phyloP scores from a whole-genome alignment of 306 rosid genomes.

The Sindora glabra region DNA sequence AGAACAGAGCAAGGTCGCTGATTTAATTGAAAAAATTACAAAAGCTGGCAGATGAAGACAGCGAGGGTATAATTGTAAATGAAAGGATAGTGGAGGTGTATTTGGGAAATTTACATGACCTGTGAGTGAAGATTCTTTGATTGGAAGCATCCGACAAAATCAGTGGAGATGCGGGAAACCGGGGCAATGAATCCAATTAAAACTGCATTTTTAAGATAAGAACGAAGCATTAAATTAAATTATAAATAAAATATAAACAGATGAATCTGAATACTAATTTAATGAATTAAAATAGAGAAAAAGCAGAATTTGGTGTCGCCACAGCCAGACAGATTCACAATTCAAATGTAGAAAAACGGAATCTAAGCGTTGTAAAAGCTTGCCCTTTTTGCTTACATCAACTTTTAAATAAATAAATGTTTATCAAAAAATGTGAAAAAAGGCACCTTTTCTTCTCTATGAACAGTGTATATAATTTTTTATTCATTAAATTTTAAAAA shows the following conservation, averaged over 20 bases:
- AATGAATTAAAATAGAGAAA: neutral
- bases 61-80: too few species aligned
- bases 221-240: neutral
- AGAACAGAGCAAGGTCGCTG: too few species aligned
- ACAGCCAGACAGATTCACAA: slow-evolving; percentile 23
- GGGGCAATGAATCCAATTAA: slow-evolving; percentile 28
- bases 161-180: slow-evolving; percentile 26
- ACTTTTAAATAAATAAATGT: neutral
- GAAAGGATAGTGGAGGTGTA: too few species aligned
- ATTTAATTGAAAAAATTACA: too few species aligned
- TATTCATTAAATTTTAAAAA: too few species aligned
- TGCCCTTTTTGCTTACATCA: slow-evolving; percentile 4
- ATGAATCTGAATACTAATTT: neutral
- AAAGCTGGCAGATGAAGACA: too few species aligned
- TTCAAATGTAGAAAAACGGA: slow-evolving; percentile 23
- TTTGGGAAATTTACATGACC: neutral
- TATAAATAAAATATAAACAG: neutral
- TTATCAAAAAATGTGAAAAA: too few species aligned
- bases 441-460: too few species aligned
- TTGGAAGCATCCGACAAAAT: slow-evolving; percentile 34
- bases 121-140: slow-evolving; percentile 19
- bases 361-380: slow-evolving; percentile 32
- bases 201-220: neutral
- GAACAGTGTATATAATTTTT: too few species aligned
- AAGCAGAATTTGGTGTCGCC: slow-evolving; percentile 9